Base-by-base conservation (phyloP, 768 basidiomycete genomes). In the Coprinopsis sp. region DNA sequence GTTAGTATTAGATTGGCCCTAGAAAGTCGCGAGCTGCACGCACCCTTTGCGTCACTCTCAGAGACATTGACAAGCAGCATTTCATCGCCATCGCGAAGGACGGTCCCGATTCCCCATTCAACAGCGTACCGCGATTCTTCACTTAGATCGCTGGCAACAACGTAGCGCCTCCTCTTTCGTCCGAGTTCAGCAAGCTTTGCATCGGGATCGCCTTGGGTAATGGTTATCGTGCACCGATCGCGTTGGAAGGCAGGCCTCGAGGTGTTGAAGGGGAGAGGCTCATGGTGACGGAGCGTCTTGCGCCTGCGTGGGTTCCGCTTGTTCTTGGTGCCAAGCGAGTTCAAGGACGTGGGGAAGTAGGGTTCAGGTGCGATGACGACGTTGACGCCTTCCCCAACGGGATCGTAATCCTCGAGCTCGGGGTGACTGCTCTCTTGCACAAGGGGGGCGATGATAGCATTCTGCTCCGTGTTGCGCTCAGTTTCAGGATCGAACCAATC, bases 81-180 rank as follows among this genome's bases (percentile, higher is more conserved):
- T 65, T 94, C 89, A 57, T 99, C 96, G 2, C 95, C 95, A 64
- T 97, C 93, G 51, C 93, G 71, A 50, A 96, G 69, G 2, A 97
- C 95, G 0, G 95, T 97, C 2, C 94, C 95, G 45, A 98, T 94
- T 8, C 89, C 91, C 96, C 95, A 99, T 64, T 98, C 94, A 5
- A 98, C 81, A 1, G 96, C 96, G 64, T 94, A 99, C 27, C 86
- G 74, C 64, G 83, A 86, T 68, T 99, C 95, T 54, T 96, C 91
- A 50, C 88, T 91, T 56, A 98, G 62, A 75, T 99, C 96, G 59
- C 92, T 96, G 4, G 93, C 88, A 18, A 98, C 85, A 10, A 96
- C 73, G 64, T 97, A 99, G 50, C 78, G 76, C 53, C 79, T 73
- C 52, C 78, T 74, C 59, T 78, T 78, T 6, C 80, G 72, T 16